Evolutionary conservation across 2,329 filamentous ascomycete genomes (phyloP), one percentile per base, ranked within the genome.

Genomic region (Pyricularia pennisetigena): DNA sequence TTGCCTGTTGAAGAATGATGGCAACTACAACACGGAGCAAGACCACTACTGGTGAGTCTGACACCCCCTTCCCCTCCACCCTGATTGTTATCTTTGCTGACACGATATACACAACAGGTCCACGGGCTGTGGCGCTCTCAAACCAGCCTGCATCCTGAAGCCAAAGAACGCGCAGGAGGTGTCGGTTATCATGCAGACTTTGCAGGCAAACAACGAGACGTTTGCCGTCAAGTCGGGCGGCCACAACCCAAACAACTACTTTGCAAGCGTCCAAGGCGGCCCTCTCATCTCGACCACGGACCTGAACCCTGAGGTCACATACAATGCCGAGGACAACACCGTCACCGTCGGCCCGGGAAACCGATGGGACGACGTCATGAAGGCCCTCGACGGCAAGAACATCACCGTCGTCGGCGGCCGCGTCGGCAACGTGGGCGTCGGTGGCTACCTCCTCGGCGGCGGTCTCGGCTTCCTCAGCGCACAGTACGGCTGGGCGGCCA

Each of bases 151-250:
- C 69, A 72, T 73, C 67, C 69, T 72, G 35, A 70, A 71, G 61
- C 71, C 72, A 28, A 67, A 64, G 24, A 67, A 68, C 20, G 70
- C 72, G 20, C 68, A 70, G 49, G 71, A 73, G 41, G 70, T 73
- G 2, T 66, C 71, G 2, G 32, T 68, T 29, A 64, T 73, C 57
- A 41, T 73, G 67, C 35, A 41, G 29, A 63, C 70, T 4, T 70
- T 73, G 30, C 65, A 67, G 68, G 64, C 49, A 54, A 71, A 70
- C 69, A 70, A 69, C 26, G 71, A 72, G 71, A 72, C 71, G 0
- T 87, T 87, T 74, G 79, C 83, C 2, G 78, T 83, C 69, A 82
- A 82, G 54, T 69, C 68, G 16, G 69, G 84, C n/a, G 84, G 85
- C 0, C 84, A 86, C 74, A 80, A 79, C 1, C 76, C 80, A 2